These are phyloP conservation scores for Aspergillus flavus DNA, from an alignment of 2,329 filamentous ascomycete species.

Conservation along the genomic window DNA sequence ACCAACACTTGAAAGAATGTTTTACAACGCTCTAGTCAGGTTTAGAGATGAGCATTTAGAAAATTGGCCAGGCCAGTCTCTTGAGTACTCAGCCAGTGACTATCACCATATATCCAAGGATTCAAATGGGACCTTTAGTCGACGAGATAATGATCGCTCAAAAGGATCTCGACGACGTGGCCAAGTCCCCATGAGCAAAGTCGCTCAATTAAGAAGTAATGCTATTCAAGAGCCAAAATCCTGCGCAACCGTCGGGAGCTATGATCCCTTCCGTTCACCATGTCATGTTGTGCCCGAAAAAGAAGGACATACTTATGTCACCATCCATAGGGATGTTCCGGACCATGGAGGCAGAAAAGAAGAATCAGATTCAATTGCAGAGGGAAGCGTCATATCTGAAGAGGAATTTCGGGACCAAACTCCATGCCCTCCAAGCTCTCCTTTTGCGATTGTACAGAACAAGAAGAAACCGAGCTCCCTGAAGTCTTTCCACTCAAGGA, in stretches of 20 bases:
- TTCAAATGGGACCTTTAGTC: background rate
- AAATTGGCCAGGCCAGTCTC: slow-evolving; percentile 74
- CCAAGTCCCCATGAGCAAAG: slow-evolving; percentile 42
- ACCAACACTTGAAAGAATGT: slow-evolving; percentile 87
- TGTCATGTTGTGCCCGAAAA: slow-evolving; percentile 50
- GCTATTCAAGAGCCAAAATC: slow-evolving; percentile 53
- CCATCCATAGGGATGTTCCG: slow-evolving; percentile 60
- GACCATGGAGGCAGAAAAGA: slow-evolving; percentile 11
- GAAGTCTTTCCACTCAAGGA: slow-evolving; percentile 47
- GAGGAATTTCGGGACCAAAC: slow-evolving; percentile 18
- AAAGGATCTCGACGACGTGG: slow-evolving; percentile 30
- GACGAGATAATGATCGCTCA: background rate
- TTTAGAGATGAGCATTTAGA: slow-evolving; percentile 85
- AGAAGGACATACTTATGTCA: slow-evolving; percentile 67
- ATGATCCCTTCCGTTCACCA: slow-evolving; percentile 81
- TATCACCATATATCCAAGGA: slow-evolving; percentile 72
- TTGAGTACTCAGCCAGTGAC: slow-evolving; percentile 86
- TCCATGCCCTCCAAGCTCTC: slow-evolving; percentile 26
- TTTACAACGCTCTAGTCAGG: slow-evolving; percentile 81
- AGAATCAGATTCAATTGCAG: slow-evolving; percentile 13
- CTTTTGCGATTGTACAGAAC: slow-evolving; percentile 36
- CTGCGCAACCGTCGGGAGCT: slow-evolving; percentile 61
- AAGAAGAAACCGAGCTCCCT: slow-evolving; percentile 38
- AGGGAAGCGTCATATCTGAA: slow-evolving; percentile 24
- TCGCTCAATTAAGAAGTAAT: slow-evolving; percentile 54